Evolutionary conservation across 2,329 filamentous ascomycete species (phyloP), one percentile per base, ranked within the genome.

Genomic region (Hawksworthiomyces lignivorus): DNA sequence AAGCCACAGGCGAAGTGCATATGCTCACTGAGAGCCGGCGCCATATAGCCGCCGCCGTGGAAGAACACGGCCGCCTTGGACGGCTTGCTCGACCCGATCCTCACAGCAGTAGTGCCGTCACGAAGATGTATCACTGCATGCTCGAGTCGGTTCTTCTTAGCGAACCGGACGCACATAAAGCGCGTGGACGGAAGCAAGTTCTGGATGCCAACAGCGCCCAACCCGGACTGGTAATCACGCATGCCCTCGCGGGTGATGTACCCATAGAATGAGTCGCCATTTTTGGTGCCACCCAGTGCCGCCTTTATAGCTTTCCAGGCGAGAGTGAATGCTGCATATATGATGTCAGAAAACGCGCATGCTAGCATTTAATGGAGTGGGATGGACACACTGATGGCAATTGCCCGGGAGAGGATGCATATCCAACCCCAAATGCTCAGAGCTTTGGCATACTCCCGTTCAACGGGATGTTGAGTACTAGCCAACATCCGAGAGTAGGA

Each of bases 11-110:
- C 36, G 2, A 43, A 11, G 10, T 20, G 9, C 4, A 32, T 32
- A 31, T 43, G 41, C 10, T 33, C 30, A n/a, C 29, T 20, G 5
- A 39, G 30, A 7, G 41, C 41, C 3, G 41, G 41, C 5, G 21
- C 36, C 36, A 39, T 39, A 22, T 43, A 43, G 24, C 41, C 41
- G 26, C 41, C 41, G 31, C 41, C 41, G 26, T 43, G 36, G 33
- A 43, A 43, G 17, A 38, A 28, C 21, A 39, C 11, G 17, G 39
- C 20, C 18, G 21, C 41, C 24, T 24, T n/a, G 20, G 39, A 17
- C 12, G 35, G 18, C 4, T 14, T 17, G 18, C 15, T 34, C 14
- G 35, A 17, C n/a, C 36, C 41, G 4, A 39, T 21, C 1, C 20
- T 4, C 5, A 35, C 8, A 2, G 36, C 41, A 4, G 30, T 39